Base-by-base conservation (phyloP, 345 rosid genomes). In the Populus davidiana region DNA sequence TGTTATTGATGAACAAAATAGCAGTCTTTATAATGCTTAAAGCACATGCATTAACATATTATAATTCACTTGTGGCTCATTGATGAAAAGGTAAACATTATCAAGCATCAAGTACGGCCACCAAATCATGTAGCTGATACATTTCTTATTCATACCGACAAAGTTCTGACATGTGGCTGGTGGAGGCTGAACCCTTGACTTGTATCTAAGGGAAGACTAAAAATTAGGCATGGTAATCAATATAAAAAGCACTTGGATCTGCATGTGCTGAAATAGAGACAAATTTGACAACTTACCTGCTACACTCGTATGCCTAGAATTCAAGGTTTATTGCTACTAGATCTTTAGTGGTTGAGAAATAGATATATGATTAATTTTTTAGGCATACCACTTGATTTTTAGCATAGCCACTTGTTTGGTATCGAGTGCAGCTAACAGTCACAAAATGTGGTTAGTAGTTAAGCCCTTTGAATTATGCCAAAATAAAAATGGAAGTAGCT, bases 211-310 rank as follows among this genome's bases (percentile, higher is more conserved):
- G 69, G n/a, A 31, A 65, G 39, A 2, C 33, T 70, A n/a, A 63
- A 11, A 31, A 63, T 27, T 12, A 23, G 33, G 31, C 8, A 63
- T 13, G 18, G 18, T 52, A 20, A 18, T n/a, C 59, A 52, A 20
- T 2, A 20, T 1, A 18, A 20, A 52, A 52, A 52, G 59, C 59
- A 7, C n/a, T 52, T 7, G 9, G 5, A 49, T 49, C 59, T 59
- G 75, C 70, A 62, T 70, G 75, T 77, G 80, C 71, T 29, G 21
- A 47, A 33, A 71, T 47, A 64, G 20, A 35, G 71, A 71, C 76
- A 78, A 78, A 35, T 39, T 17, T 71, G 50, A 23, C 71, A 68
- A 23, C 18, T 41, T 14, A 33, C 6, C 69, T 20, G 3, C 35
- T 35, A n/a, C 18, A 44, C 17, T n/a, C 47, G 16, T 59, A 27